Evolutionary conservation across 2,329 filamentous ascomycete genomes (phyloP), one percentile per base, ranked within the genome.

Genomic region (Aspergillus calidoustus): DNA sequence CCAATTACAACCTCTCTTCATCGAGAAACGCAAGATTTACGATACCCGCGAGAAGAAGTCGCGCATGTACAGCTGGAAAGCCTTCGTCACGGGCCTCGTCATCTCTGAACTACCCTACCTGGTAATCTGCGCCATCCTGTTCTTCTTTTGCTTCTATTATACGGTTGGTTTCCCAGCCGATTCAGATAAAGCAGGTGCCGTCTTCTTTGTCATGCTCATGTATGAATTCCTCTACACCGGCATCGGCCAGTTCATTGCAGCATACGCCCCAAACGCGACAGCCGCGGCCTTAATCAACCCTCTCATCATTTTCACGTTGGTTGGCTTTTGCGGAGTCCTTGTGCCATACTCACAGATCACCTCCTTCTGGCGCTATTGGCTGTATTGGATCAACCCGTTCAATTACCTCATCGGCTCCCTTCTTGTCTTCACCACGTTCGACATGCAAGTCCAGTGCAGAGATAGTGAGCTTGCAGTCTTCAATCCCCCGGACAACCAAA

Each of bases 171-270:
- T 71, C 54, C 62, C 66, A 2, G 64, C 62, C 2, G 66, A 66
- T 19, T 67, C 85, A 71, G 54, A n/a, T n/a, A n/a, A n/a, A n/a
- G 69, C 73, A 17, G 74, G 74, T 4, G 67, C 66, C 68, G 84
- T 87, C 8, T 93, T 89, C 78, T 79, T 93, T 34, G 91, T 93
- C 85, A 87, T 86, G 9, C 76, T 92, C 64, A 81, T 92, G 2
- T 91, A 92, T 77, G 91, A 87, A 77, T 77, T 92, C 23, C 90
- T 92, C 78, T 85, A 88, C 75, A 85, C 83, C 30, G 86, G 82
- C 68, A 92, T 88, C 85, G 91, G 89, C 15, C 90, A 92, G 74
- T 92, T 89, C 86, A 90, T 93, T 67, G 89, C 88, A 62, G 90
- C 91, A 0, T 92, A 91, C 73, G 89, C 90, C 0, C 90, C 77